Evolutionary conservation across 768 basidiomycete species (phyloP).

Genomic region (Boletus tomentosulus): DNA sequence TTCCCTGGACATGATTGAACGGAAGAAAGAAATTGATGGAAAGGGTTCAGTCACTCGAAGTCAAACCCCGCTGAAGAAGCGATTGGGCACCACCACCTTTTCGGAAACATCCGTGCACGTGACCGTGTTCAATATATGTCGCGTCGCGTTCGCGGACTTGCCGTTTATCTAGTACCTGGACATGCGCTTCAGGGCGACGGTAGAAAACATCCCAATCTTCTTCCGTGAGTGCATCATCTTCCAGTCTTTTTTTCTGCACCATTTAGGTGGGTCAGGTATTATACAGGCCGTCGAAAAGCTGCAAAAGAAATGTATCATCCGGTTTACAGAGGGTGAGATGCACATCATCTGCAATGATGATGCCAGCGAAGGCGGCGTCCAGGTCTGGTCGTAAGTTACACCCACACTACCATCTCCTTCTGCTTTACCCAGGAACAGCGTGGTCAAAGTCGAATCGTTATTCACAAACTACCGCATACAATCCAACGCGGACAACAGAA

Average conservation of each 20-base stretch:
- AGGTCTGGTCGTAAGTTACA: constrained; percentile 71
- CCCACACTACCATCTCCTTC: constrained; percentile 26
- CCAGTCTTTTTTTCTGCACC: neutral
- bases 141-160: constrained; percentile 8
- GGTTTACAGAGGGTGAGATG: constrained; percentile 69
- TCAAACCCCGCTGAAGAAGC: constrained; percentile 10
- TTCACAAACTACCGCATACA: constrained; percentile 81
- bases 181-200: constrained; percentile 64
- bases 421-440: constrained; percentile 34
- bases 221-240: constrained; percentile 38
- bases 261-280: constrained; percentile 45
- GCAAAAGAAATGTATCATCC: constrained; percentile 80
- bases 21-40: constrained; percentile 12
- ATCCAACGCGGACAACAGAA: constrained; percentile 79
- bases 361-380: constrained; percentile 76
- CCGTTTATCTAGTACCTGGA: neutral
- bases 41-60: neutral
- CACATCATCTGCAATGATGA: constrained; percentile 82
- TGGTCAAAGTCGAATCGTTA: constrained; percentile 62
- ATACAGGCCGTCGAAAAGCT: constrained; percentile 80
- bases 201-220: constrained; percentile 57
- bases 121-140: constrained; percentile 15
- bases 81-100: constrained; percentile 7
- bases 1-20: constrained; percentile 60
- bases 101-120: constrained; percentile 24